A percentile compares a stretch with the other conserved stretches of the same genome.
Conservation (phyloP, 768 basidiomycete species). For the Candolleomyces aberdarensis region DNA sequence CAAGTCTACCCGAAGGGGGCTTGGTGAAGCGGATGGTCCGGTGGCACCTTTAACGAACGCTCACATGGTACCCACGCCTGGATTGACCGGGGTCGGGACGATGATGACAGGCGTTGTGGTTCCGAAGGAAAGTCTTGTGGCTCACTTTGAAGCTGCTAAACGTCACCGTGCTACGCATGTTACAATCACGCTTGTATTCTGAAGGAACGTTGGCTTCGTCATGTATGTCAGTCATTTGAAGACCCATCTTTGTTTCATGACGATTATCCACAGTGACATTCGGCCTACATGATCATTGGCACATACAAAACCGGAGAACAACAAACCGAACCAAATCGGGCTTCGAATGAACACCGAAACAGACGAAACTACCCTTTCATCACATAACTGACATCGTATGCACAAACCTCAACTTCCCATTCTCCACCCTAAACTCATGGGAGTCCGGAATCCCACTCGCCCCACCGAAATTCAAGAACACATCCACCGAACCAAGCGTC, state of each 20-base stretch:
- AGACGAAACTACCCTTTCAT: neutral
- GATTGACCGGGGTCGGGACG: neutral
- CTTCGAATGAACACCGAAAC: too few species aligned
- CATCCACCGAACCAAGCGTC: conserved; percentile 11
- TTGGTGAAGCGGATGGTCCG: neutral
- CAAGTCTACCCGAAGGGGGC: neutral
- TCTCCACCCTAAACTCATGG: conserved; percentile 10
- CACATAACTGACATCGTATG: conserved; percentile 7
- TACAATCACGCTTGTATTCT: too few species aligned
- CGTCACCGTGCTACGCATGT: too few species aligned
- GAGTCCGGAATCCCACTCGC: conserved; percentile 5
- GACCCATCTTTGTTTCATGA: too few species aligned
- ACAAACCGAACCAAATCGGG: too few species aligned
- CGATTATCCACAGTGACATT: too few species aligned
- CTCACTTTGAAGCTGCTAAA: too few species aligned
- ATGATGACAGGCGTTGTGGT: neutral
- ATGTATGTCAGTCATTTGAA: too few species aligned
- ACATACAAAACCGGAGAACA: too few species aligned
- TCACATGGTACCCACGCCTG: neutral
- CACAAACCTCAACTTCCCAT: conserved; percentile 9
- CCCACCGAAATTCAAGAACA: conserved; percentile 8
- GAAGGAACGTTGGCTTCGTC: too few species aligned
- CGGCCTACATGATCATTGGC: too few species aligned
- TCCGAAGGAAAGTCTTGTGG: neutral
- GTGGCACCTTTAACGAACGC: neutral